Percentiles rank a stretch among this genome's conserved stretches.
Conservation (phyloP, 169 alveolate genomes). For the Plasmodium knowlesi region DNA sequence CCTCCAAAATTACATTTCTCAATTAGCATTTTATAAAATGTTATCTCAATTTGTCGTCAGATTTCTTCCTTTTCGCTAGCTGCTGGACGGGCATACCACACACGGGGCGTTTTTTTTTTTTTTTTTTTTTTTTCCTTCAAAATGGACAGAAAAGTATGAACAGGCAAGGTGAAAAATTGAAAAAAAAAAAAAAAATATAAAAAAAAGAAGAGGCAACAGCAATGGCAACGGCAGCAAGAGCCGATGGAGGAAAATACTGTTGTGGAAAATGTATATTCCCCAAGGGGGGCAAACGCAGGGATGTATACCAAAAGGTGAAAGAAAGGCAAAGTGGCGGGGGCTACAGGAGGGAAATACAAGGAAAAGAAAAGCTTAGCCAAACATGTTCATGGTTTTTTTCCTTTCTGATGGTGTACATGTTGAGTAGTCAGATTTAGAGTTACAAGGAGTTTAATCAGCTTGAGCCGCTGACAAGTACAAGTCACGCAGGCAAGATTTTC, state of each 20-base stretch:
- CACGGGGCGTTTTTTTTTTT: background rate
- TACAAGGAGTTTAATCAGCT: background rate
- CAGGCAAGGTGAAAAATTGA: background rate
- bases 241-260: background rate
- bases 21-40: constrained; percentile 59
- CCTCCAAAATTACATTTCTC: constrained; percentile 35
- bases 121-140: background rate
- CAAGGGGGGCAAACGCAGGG: background rate
- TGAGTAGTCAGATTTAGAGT: background rate
- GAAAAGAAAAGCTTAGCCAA: background rate
- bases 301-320: background rate
- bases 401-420: background rate
- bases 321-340: background rate
- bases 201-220: background rate
- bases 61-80: background rate
- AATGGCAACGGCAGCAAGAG: background rate
- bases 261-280: background rate
- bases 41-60: background rate
- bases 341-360: background rate
- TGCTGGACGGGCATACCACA: background rate
- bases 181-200: background rate
- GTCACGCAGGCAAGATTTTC: background rate
- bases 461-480: background rate
- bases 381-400: background rate
- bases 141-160: background rate